Evolutionary conservation across 768 basidiomycete species (phyloP).

Genomic region (Russula sp.): DNA sequence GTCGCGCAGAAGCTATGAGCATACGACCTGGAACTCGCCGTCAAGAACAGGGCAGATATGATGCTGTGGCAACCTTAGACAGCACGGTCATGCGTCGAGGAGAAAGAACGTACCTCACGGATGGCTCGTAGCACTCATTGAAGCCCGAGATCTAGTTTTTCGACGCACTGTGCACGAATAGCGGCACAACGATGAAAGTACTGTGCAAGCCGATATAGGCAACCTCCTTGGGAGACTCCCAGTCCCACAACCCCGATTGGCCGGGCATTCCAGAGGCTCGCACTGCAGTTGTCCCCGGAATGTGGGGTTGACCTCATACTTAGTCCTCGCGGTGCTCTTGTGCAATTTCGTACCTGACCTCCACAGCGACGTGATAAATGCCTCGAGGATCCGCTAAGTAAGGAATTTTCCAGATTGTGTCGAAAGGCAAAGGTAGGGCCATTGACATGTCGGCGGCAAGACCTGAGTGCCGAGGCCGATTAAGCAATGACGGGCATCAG

Average conservation of each 20-base stretch:
- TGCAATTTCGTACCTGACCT: slow-evolving; percentile 86
- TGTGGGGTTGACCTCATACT: too few species aligned
- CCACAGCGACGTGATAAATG: too few species aligned
- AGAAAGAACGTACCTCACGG: slow-evolving; percentile 61
- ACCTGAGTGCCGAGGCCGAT: too few species aligned
- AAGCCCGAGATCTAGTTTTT: slow-evolving; percentile 97
- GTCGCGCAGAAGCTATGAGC: too few species aligned
- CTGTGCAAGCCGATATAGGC: slow-evolving; percentile 70
- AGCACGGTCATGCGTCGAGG: neutral
- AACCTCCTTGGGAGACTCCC: too few species aligned
- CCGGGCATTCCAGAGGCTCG: too few species aligned
- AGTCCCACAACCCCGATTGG: slow-evolving; percentile 26
- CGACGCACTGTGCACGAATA: slow-evolving; percentile 89
- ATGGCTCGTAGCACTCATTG: slow-evolving; percentile 99
- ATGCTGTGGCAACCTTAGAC: slow-evolving; percentile 58
- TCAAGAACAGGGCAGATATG: slow-evolving; percentile 99
- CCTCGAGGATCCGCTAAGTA: too few species aligned
- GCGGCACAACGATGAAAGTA: slow-evolving; percentile 82
- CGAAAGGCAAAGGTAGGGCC: too few species aligned
- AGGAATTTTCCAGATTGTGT: slow-evolving; percentile 29
- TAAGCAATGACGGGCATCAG: too few species aligned
- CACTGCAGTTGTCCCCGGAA: too few species aligned
- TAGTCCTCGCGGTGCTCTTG: slow-evolving; percentile 36
- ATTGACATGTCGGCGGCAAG: neutral
- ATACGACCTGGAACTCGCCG: slow-evolving; percentile 47